These are phyloP conservation scores for Pythium rhizo-oryzae DNA, from an alignment of 352 stramenopile species.

Conservation along the genomic window DNA sequence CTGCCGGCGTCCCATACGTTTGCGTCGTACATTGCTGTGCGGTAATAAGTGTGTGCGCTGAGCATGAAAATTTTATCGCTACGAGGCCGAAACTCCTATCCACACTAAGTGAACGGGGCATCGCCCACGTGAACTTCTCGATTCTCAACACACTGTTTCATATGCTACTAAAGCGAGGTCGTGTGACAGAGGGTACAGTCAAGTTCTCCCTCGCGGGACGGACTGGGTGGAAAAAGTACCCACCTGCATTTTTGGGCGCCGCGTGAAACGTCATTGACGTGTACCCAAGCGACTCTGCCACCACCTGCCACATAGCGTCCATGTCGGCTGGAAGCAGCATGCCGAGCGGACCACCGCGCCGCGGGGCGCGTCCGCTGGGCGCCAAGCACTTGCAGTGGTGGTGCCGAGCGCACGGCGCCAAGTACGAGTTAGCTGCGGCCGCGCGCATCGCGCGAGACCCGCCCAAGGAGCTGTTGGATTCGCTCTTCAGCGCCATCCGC, in stretches of 20 bases:
- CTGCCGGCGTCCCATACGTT: background rate
- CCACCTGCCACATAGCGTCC: background rate
- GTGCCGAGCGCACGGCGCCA: conserved; percentile 12
- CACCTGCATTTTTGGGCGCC: background rate
- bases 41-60: too few species aligned
- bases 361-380: conserved; percentile 5
- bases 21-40: too few species aligned
- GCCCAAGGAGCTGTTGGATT: conserved; percentile 1
- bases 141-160: background rate
- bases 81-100: background rate
- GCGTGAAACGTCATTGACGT: conserved; percentile 10
- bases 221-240: conserved; percentile 23
- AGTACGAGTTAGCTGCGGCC: conserved; percentile 14
- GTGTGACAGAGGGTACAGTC: background rate
- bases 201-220: background rate
- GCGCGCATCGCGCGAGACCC: conserved; percentile 2
- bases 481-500: conserved; percentile 25
- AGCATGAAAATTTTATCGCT: background rate
- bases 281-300: background rate
- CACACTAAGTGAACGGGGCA: background rate
- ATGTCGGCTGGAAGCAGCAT: background rate
- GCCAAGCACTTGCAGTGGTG: conserved; percentile 23
- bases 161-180: background rate
- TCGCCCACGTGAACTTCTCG: background rate
- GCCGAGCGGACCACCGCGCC: background rate